Conservation (phyloP, 2,329 filamentous ascomycete genomes). For the Didymosphaeria variabile region DNA sequence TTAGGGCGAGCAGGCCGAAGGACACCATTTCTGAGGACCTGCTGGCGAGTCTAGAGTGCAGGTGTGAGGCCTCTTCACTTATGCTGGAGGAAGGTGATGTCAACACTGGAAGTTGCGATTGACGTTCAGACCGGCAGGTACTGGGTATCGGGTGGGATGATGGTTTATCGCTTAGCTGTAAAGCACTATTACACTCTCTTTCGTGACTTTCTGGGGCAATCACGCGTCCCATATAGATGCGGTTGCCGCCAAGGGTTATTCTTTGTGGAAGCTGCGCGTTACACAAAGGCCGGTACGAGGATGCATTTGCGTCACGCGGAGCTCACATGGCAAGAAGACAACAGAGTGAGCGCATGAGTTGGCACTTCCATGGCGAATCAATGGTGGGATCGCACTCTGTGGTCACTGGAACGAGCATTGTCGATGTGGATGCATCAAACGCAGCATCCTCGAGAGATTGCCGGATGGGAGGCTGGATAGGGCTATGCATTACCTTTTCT, state of each 20-base stretch:
- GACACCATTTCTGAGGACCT: conserved; percentile 11
- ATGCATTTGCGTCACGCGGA: neutral
- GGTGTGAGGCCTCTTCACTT: neutral
- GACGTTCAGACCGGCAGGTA: neutral
- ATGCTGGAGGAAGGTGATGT: no score
- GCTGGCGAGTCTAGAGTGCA: neutral
- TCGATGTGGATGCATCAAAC: neutral
- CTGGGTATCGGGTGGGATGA: neutral
- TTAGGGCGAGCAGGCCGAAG: neutral
- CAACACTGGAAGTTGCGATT: neutral
- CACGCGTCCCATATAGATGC: neutral
- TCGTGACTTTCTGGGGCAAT: no score
- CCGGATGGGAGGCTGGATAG: neutral
- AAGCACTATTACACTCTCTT: neutral
- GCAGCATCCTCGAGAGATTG: neutral
- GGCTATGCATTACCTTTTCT: neutral
- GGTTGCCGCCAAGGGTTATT: neutral
- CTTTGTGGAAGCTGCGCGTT: neutral
- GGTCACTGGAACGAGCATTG: neutral
- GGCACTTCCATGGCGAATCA: neutral
- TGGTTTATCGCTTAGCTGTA: neutral
- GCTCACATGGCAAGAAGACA: neutral
- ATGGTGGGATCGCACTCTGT: neutral
- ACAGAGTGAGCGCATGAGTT: neutral
- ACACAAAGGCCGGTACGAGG: neutral